phyloP scores from a whole-genome alignment of 106 monocot genomes.

The Phalaenopsis equestris region DNA sequence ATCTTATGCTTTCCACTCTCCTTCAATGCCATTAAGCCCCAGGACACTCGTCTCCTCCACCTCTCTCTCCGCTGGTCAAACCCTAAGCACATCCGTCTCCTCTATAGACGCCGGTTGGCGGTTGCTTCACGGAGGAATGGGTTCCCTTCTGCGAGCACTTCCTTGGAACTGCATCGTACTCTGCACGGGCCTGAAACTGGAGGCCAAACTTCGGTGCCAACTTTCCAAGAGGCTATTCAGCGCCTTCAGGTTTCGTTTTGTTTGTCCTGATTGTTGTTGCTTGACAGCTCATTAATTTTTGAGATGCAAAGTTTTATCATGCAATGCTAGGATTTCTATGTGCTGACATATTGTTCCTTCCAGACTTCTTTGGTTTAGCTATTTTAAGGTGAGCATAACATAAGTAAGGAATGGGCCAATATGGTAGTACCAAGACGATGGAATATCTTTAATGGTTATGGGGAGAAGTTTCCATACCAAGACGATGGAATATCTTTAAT shows the following conservation, averaged over 20 bases:
- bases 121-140: slow-evolving; percentile 21
- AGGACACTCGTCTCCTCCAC: neutral
- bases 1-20: slow-evolving; percentile 5
- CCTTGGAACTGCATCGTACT: slow-evolving; percentile 2
- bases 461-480: too few species aligned
- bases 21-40: slow-evolving; percentile 7
- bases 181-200: neutral
- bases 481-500: too few species aligned
- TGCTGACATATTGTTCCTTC: neutral
- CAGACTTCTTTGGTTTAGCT: neutral
- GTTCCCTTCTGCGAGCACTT: slow-evolving; percentile 14
- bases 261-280: neutral
- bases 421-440: too few species aligned
- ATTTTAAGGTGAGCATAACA: neutral
- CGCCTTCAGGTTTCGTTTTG: slow-evolving; percentile 56
- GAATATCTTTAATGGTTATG: too few species aligned
- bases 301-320: neutral
- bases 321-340: neutral
- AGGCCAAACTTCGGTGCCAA: slow-evolving; percentile 24
- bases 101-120: neutral
- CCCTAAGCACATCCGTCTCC: neutral
- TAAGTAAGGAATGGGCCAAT: too few species aligned
- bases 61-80: slow-evolving; percentile 12
- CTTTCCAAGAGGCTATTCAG: slow-evolving; percentile 94
- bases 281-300: neutral